Base-by-base conservation (phyloP, 1,139 yeast genomes). In the Pichia sp. region DNA sequence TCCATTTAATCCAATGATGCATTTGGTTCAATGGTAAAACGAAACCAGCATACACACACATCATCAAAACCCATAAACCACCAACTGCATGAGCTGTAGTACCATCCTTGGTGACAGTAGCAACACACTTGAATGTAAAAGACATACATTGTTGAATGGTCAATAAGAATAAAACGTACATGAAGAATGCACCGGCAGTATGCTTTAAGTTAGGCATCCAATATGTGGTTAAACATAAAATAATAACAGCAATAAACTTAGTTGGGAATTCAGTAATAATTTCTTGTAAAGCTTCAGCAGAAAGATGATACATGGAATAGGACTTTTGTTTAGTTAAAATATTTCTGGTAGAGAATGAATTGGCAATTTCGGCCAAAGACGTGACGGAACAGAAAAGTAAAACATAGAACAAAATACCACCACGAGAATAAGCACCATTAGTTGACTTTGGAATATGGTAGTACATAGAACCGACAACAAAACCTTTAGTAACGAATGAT, bases 1-100 rank as follows among this genome's bases (percentile, higher is more conserved):
- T 67, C 83, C 83, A 77, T 54, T 70, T 68, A 51, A 75, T 74
- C 80, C 80, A 76, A 37, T 77, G 77, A 47, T 70, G 78, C 80
- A 76, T 76, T 1, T 72, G 66, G 7, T 74, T 75, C 41, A 70
- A 57, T 52, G 74, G 80, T 50, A 76, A 70, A 70, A 74, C 66
- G 58, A 69, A 76, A 18, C 78, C 72, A 11, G 78, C 66, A 51
- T 75, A 76, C 14, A 72, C 59, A 43, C 73, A 60, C 33, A 70
- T 50, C 6, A 70, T 67, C 59, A 75, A 57, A 52, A 74, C 60
- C 25, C 66, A 42, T 11, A 73, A 52, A 59, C 81, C 81, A 20
- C 75, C 66, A 41, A 74, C 47, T 2, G 78, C 69, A 48, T 70
- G 72, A 0, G 81, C 81, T 40, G 66, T 43, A 68, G 66, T 45